Evolutionary conservation across 129 eudicot genomes (phyloP).

Genomic region (Chrysanthemum seticuspe): DNA sequence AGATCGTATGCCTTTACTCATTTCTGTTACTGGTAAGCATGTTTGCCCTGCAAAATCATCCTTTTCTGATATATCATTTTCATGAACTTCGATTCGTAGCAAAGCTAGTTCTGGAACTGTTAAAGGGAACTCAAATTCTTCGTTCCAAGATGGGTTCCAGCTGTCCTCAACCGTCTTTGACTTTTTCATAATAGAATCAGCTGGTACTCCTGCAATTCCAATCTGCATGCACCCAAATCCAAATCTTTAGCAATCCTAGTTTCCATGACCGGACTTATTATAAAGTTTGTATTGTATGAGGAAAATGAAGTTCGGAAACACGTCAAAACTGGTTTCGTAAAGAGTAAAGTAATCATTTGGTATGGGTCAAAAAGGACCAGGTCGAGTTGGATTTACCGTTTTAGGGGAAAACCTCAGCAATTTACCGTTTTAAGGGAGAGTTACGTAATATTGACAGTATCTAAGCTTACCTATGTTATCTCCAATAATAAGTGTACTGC

Average conservation of each 20-base stretch:
- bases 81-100: constrained; percentile 79
- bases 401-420: too few species aligned
- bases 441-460: too few species aligned
- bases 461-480: too few species aligned
- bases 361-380: background rate
- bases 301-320: background rate
- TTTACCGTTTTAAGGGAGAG: too few species aligned
- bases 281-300: background rate
- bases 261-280: background rate
- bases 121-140: constrained; percentile 63
- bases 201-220: constrained; percentile 78
- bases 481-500: too few species aligned
- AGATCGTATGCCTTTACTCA: background rate
- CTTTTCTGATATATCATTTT: constrained; percentile 72
- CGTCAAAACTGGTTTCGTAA: background rate
- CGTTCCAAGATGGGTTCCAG: constrained; percentile 91
- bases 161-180: constrained; percentile 67
- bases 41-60: constrained; percentile 94
- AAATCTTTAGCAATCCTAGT: background rate
- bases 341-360: background rate
- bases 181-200: constrained; percentile 71
- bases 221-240: constrained; percentile 41
- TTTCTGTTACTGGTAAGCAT: constrained; percentile 54
- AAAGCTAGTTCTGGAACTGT: constrained; percentile 86
- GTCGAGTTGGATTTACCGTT: background rate